Conservation (phyloP, 2,329 filamentous ascomycete genomes). For the Lecanicillium sp. region DNA sequence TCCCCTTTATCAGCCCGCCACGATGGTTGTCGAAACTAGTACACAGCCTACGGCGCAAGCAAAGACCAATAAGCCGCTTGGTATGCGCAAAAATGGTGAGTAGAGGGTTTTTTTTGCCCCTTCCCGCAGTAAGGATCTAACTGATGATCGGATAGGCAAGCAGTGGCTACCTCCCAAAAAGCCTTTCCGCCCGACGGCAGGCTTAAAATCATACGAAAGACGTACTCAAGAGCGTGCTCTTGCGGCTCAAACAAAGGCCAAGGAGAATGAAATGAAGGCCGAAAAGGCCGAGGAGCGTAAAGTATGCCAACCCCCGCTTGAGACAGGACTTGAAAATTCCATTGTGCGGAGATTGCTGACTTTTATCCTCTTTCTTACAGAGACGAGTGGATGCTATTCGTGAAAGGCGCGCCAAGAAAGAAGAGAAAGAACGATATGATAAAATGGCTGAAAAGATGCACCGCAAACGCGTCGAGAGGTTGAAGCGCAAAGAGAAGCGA, state of each 20-base stretch:
- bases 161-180: constrained; percentile 83
- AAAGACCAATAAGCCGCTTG: constrained; percentile 5
- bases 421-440: constrained; percentile 85
- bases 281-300: constrained; percentile 87
- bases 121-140: not conserved
- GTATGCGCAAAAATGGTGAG: constrained; percentile 8
- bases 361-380: constrained; percentile 33
- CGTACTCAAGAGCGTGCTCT: constrained; percentile 62
- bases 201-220: constrained; percentile 71
- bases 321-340: not conserved
- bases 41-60: not conserved
- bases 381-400: constrained; percentile 70
- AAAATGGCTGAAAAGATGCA: constrained; percentile 98
- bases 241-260: constrained; percentile 73
- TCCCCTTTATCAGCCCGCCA: not conserved
- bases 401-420: constrained; percentile 80
- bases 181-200: constrained; percentile 74
- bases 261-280: constrained; percentile 91
- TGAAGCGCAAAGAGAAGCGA: constrained; percentile 94
- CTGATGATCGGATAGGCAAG: constrained; percentile 56
- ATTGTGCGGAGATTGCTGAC: too few relatives aligned
- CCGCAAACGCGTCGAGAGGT: constrained; percentile 81
- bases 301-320: constrained; percentile 37
- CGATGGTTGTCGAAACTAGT: not conserved
- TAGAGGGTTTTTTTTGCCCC: not conserved